Evolutionary conservation across 257 asterid species (phyloP).

Genomic region (Solanum dulcamara): DNA sequence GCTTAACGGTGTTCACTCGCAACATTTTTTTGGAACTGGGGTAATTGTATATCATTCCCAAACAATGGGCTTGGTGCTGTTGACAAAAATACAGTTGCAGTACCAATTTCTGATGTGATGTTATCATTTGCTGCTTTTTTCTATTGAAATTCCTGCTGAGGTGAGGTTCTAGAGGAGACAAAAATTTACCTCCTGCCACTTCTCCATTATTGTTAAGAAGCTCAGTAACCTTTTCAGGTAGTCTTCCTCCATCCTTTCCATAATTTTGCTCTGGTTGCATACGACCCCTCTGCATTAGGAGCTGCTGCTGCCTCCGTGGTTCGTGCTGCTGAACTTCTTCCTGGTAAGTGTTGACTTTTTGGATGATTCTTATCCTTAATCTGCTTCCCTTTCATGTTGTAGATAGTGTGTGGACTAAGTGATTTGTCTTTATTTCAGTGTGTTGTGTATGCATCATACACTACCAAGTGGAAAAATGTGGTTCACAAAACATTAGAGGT

Average conservation of each 20-base stretch:
- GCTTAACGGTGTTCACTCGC: conserved; percentile 98
- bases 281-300: conserved; percentile 89
- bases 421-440: not conserved
- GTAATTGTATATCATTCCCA: conserved; percentile 79
- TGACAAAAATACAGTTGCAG: conserved; percentile 95
- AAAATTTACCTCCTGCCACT: not conserved
- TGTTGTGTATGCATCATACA: not conserved
- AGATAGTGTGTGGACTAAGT: not conserved
- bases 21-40: conserved; percentile 94
- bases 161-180: conserved; percentile 24
- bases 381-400: not conserved
- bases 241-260: conserved; percentile 98
- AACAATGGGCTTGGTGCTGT: conserved; percentile 90
- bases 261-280: conserved; percentile 93
- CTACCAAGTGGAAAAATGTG: not conserved
- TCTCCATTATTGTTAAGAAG: conserved; percentile 2
- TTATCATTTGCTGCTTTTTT: conserved; percentile 97
- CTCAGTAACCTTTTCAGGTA: conserved; percentile 42
- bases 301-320: conserved; percentile 64
- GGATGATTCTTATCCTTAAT: not conserved
- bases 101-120: conserved; percentile 94
- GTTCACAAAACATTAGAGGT: not conserved
- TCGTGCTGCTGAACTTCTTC: conserved; percentile 97
- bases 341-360: conserved; percentile 33
- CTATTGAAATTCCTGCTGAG: conserved; percentile 98